phyloP scores from a whole-genome alignment of 768 basidiomycete species.

The Tylopilus sp. region DNA sequence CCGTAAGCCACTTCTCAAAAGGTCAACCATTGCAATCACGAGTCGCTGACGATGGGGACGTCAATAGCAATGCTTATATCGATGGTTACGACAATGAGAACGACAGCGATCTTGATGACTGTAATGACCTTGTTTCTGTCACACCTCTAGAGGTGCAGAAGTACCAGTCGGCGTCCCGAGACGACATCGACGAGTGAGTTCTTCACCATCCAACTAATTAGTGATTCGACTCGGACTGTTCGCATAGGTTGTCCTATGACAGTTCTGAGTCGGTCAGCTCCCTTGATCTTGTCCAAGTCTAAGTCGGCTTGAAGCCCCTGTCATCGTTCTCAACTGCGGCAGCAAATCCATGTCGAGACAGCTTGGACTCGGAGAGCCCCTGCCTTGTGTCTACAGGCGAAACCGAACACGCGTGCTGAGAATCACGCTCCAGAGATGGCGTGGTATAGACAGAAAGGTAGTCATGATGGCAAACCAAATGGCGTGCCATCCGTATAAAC shows the following conservation, averaged over 20 bases:
- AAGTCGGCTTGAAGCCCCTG: no score
- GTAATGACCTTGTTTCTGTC: not conserved
- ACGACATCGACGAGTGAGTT: slow-evolving; percentile 1
- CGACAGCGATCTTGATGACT: not conserved
- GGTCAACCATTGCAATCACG: not conserved
- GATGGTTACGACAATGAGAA: not conserved
- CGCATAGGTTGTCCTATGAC: slow-evolving; percentile 11
- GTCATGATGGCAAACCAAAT: no score
- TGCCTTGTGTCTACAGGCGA: no score
- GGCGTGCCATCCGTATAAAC: no score
- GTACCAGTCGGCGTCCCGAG: not conserved
- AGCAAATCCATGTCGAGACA: not conserved
- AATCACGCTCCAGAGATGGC: no score
- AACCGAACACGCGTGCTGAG: no score
- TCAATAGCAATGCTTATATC: not conserved
- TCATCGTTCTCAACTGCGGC: not conserved
- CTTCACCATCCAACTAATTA: not conserved
- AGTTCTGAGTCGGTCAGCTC: slow-evolving; percentile 10
- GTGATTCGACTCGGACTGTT: not conserved
- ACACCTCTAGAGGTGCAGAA: not conserved
- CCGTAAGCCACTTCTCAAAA: not conserved
- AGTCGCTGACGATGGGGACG: not conserved
- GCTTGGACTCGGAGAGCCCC: not conserved
- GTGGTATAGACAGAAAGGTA: no score
- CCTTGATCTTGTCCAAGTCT: no score